Evolutionary conservation across 805 yeast species (phyloP), one percentile per base, ranked within the genome.

Genomic region (Wickerhamomyces tratensis): DNA sequence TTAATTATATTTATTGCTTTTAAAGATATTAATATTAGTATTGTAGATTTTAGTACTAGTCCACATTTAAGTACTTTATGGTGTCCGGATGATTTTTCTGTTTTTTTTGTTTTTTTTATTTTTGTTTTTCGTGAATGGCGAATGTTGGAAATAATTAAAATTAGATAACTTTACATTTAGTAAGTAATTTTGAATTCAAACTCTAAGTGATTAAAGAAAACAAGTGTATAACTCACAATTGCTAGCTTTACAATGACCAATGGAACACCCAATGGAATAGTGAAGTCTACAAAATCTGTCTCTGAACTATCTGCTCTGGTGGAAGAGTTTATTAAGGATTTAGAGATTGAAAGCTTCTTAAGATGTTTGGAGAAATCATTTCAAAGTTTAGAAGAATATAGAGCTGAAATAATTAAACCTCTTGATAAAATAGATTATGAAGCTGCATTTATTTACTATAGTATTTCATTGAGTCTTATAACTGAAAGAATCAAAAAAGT

Each of bases 381-480:
- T 10, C 50, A 48, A 13, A 45, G 46, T 37, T 50, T 30, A 38
- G 48, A 41, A 31, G 47, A 46, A 20, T 41, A 41, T 38, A 35
- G 25, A 10, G 26, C 20, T 11, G 41, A 41, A 20, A 20, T 38
- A 4, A 12, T 29, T 9, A 41, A 38, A 12, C 12, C 14, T 25
- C 7, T 8, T 6, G 25, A 39, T 5, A 30, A 31, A 13, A 31
- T 35, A 7, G 51, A 51, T 31, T 42, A 45, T 33, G 49, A 49
- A 27, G 41, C 42, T 31, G 52, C 55, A 25, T 51, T 31, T 15
- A 37, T 48, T 9, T 46, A 46, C 31, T 51, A 46, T 37, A 30
- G 31, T 3, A 42, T 43, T 27, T 42, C 52, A 12, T 25, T n/a
- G 5, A 33, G 4, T 12, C 33, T 48, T 3, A 31, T 46, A 8